Base-by-base conservation (phyloP, 345 rosid species). In the Lumnitzera littorea region DNA sequence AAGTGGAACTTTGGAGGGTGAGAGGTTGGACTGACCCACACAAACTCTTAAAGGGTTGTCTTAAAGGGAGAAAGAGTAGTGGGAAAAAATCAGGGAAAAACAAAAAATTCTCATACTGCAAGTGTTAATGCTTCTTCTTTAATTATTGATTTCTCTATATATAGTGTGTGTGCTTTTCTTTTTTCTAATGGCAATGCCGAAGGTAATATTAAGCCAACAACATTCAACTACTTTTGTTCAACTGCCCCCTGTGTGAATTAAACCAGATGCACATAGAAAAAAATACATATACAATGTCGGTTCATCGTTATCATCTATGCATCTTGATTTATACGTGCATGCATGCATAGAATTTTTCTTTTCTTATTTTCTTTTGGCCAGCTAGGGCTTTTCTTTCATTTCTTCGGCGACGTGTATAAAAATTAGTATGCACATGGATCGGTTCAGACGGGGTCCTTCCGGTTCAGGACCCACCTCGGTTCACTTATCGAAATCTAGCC, bases 221-320 rank as follows among this genome's bases (percentile, higher is more conserved):
- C 69, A 78, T 36, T 70, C 83, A 84, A 74, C 91, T 61, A 82
- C 81, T 80, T 78, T 72, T 57, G 85, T 78, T 82, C 83, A 87
- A 80, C 88, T 78, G 85, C 83, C 79, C 58, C 62, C 55, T 16
- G 47, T 53, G 68, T 60, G 49, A 36, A n/a, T 24, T 46, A 48
- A 41, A 17, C 48, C 15, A 24, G 24, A 41, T 16, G 11, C 49
- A 12, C 4, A 15, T 14, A n/a, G 20, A 20, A 25, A 36, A 7
- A 36, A 36, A 5, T 0, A 36, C 10, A 9, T 36, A 36, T 0
- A 1, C 7, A 27, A 5, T 36, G 43, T 36, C 43, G 43, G 43
- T 36, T 36, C 43, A 4, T 36, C 43, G 43, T 36, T 36, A 36
- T 5, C 43, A 36, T 36, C 43, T 36, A 36, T 36, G 43, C n/a